Evolutionary conservation across 805 yeast genomes (phyloP).

Genomic region (Kluyveromyces siamensis): DNA sequence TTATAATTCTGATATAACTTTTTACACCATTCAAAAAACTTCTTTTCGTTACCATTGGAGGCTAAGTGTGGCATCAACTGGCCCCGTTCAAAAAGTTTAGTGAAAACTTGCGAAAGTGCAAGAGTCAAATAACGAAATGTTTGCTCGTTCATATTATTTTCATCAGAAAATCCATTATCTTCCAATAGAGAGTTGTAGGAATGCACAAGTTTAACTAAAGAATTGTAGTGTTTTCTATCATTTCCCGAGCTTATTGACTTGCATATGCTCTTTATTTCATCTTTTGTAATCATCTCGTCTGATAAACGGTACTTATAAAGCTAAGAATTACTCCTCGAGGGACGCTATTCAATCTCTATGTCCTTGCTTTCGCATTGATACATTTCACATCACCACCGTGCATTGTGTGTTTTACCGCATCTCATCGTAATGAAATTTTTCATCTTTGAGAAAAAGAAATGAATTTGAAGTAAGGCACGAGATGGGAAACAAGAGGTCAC

Average conservation of each 20-base stretch:
- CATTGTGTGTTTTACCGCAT: constrained; percentile 12
- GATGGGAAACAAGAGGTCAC: no score
- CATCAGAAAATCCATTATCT: constrained; percentile 5
- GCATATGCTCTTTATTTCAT: constrained; percentile 21
- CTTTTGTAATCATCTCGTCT: constrained; percentile 14
- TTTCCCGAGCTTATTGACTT: constrained; percentile 19
- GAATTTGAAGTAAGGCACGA: no score
- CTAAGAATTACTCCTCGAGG: not conserved
- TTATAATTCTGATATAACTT: constrained; percentile 50
- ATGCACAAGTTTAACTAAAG: constrained; percentile 23
- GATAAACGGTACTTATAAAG: not conserved
- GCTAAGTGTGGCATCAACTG: constrained; percentile 18
- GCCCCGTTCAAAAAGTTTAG: constrained; percentile 25
- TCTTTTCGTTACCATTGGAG: constrained; percentile 36
- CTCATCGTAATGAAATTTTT: constrained; percentile 8
- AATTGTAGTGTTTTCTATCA: constrained; percentile 26
- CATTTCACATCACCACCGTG: not conserved
- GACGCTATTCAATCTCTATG: no score
- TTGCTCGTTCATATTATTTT: constrained; percentile 9
- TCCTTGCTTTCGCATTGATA: not conserved
- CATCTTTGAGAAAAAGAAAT: no score
- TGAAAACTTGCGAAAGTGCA: constrained; percentile 25
- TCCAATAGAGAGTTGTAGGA: constrained; percentile 10
- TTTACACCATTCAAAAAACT: constrained; percentile 55
- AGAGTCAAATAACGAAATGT: constrained; percentile 22